phyloP scores from a whole-genome alignment of 441 rosid genomes.

The Theobroma grandiflorum region DNA sequence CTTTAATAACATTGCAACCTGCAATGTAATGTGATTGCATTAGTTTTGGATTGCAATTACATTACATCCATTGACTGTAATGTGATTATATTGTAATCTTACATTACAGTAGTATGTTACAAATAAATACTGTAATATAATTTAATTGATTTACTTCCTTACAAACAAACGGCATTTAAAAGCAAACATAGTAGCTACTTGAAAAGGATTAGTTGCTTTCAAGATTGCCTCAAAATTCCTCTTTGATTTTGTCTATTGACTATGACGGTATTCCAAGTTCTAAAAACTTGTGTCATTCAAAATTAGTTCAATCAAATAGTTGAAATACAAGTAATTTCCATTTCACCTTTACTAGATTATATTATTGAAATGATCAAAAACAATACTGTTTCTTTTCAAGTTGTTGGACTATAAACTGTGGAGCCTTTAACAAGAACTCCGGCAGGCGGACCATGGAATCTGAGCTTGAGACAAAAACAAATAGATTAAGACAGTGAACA shows the following conservation, averaged over 20 bases:
- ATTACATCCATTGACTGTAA: no score
- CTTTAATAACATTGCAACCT: no score
- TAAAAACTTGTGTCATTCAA: neutral
- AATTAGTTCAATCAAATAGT: neutral
- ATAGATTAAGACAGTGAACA: neutral
- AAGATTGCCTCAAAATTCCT: neutral
- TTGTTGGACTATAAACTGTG: neutral
- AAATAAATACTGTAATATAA: no score
- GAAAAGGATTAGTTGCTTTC: slow-evolving; percentile 13
- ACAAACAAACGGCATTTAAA: no score
- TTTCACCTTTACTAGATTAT: neutral
- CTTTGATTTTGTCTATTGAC: neutral
- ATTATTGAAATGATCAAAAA: neutral
- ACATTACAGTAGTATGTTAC: no score
- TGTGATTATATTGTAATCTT: no score
- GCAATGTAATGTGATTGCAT: no score
- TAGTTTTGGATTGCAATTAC: no score
- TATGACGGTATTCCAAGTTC: neutral
- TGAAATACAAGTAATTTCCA: neutral
- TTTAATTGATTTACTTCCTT: no score
- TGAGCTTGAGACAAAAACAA: slow-evolving; percentile 14
- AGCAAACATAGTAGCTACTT: slow-evolving; percentile 19
- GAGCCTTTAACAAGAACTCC: neutral
- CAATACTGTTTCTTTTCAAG: neutral
- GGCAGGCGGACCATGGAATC: neutral